Conservation (phyloP, 371 early-diverging fungal species). For the Mucor saturninus region DNA sequence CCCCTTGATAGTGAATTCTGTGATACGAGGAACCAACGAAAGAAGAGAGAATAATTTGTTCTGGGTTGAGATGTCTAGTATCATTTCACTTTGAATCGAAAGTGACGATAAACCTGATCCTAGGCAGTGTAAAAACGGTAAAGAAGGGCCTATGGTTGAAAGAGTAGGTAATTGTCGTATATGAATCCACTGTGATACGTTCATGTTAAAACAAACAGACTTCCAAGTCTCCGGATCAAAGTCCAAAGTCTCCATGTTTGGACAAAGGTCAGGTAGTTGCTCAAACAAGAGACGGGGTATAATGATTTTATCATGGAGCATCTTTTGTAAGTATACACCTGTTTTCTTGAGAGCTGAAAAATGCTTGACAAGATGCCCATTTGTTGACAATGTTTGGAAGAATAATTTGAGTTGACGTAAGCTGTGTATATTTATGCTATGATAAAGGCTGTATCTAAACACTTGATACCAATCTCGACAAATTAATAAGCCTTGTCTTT, state of each 20-base stretch:
- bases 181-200: slow-evolving; percentile 3
- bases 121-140: slow-evolving; percentile 12
- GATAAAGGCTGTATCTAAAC: slow-evolving; percentile 16
- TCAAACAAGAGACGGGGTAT: slow-evolving; percentile 12
- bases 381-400: slow-evolving; percentile 3
- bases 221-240: slow-evolving; percentile 22
- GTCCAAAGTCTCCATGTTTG: slow-evolving; percentile 15
- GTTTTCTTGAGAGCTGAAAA: slow-evolving; percentile 6
- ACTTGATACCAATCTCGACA: slow-evolving; percentile 19
- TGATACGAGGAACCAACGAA: slow-evolving; percentile 7
- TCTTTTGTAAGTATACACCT: neutral
- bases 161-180: slow-evolving; percentile 19
- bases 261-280: slow-evolving; percentile 18
- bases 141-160: slow-evolving; percentile 2
- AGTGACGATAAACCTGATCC: slow-evolving; percentile 5
- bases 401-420: slow-evolving; percentile 2
- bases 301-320: neutral
- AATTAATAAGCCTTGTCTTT: neutral
- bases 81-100: slow-evolving; percentile 16
- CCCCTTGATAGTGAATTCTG: slow-evolving; percentile 1
- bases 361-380: slow-evolving; percentile 11
- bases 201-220: neutral
- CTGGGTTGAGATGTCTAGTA: slow-evolving; percentile 13
- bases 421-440: neutral
- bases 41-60: slow-evolving; percentile 5